Evolutionary conservation across 2,329 filamentous ascomycete genomes (phyloP).

Genomic region (Trichoderma lentiforme): DNA sequence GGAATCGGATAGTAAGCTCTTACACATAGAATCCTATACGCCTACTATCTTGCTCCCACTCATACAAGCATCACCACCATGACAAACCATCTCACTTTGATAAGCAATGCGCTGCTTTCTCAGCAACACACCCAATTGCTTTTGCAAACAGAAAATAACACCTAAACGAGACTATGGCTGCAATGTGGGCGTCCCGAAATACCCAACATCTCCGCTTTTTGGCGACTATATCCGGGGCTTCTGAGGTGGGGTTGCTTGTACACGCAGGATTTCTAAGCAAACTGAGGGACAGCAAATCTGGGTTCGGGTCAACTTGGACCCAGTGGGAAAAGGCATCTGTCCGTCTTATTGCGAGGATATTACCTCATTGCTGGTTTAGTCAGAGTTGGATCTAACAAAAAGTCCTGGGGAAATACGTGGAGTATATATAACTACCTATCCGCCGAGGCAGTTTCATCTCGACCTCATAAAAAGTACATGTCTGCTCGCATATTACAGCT

Average conservation of each 20-base stretch:
- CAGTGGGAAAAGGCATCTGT: background rate
- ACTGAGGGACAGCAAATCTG: background rate
- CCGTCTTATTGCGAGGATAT: background rate
- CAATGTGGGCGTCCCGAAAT: background rate
- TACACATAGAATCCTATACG: background rate
- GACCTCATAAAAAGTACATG: background rate
- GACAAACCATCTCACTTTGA: background rate
- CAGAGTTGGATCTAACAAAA: background rate
- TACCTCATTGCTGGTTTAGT: background rate
- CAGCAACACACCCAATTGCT: background rate
- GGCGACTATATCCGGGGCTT: background rate
- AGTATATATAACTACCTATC: background rate
- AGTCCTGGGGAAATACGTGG: background rate
- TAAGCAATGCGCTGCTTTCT: background rate
- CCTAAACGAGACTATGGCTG: background rate
- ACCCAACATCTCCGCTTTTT: background rate
- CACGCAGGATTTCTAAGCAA: background rate
- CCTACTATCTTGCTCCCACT: background rate
- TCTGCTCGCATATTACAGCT: slow-evolving; percentile 21
- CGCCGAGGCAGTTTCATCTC: background rate
- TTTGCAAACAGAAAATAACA: background rate
- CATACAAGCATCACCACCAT: background rate
- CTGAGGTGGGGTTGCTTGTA: background rate
- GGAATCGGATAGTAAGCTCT: background rate
- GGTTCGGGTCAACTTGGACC: background rate